Evolutionary conservation across 305 asterid species (phyloP).

Genomic region (Rubia tinctorum): DNA sequence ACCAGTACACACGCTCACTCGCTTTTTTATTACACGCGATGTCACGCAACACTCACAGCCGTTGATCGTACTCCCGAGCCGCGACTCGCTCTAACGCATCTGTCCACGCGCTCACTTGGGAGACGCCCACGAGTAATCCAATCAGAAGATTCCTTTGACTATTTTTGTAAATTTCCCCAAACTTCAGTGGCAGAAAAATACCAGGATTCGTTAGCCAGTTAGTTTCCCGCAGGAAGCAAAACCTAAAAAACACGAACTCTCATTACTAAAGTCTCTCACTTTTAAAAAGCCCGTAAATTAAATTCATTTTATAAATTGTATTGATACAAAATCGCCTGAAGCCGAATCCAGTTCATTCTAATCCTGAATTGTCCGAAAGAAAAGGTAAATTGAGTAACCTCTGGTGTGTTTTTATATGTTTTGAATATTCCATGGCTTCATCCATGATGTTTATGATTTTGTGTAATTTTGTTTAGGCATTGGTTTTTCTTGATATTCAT

Average conservation of each 20-base stretch:
- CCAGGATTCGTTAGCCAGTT: constrained; percentile 15
- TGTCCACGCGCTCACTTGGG: neutral
- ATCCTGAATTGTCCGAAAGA: neutral
- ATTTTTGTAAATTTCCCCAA: constrained; percentile 31
- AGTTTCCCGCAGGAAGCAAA: constrained; percentile 18
- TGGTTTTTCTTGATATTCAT: neutral
- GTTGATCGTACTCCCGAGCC: neutral
- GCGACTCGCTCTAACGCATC: neutral
- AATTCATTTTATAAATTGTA: neutral
- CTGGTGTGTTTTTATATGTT: neutral
- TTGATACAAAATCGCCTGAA: neutral
- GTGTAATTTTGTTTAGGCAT: neutral
- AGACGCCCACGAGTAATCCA: neutral
- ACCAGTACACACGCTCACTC: neutral
- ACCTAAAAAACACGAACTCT: constrained; percentile 38
- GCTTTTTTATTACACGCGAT: neutral
- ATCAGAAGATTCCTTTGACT: constrained; percentile 7
- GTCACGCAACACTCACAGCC: neutral
- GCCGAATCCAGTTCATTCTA: neutral
- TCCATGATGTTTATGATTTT: neutral
- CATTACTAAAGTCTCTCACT: constrained; percentile 20
- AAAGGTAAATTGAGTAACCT: constrained; percentile 12
- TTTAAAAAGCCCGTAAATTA: constrained; percentile 8
- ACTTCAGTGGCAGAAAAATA: constrained; percentile 26
- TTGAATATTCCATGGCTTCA: neutral